phyloP scores from a whole-genome alignment of 805 yeast genomes.

The Teunomyces tritomae region DNA sequence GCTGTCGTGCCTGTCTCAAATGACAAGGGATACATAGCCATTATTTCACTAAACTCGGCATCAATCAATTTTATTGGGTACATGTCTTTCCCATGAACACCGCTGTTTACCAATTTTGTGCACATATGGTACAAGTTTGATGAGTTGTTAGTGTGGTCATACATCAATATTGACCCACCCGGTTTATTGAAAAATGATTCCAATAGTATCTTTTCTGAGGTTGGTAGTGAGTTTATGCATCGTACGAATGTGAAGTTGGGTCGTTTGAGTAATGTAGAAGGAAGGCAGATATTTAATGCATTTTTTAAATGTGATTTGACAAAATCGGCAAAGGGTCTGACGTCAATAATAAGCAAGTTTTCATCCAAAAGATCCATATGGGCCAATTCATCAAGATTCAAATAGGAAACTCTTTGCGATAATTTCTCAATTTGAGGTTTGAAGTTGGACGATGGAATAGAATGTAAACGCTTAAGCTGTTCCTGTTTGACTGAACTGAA shows the following conservation, averaged over 20 bases:
- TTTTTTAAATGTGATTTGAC: slow-evolving; percentile 53
- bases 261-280: slow-evolving; percentile 83
- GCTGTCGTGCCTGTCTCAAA: slow-evolving; percentile 18
- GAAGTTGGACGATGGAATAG: slow-evolving; percentile 19
- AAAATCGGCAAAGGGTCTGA: slow-evolving; percentile 77
- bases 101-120: slow-evolving; percentile 43
- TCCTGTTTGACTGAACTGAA: slow-evolving; percentile 19
- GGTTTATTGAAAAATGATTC: slow-evolving; percentile 27
- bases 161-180: slow-evolving; percentile 26
- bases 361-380: slow-evolving; percentile 5
- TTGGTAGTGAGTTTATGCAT: slow-evolving; percentile 60
- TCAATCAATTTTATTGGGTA: slow-evolving; percentile 43
- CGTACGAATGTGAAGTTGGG: slow-evolving; percentile 63
- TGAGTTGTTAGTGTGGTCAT: slow-evolving; percentile 45
- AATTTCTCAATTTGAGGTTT: slow-evolving; percentile 20
- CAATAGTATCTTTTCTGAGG: slow-evolving; percentile 46
- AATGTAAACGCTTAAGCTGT: slow-evolving; percentile 21
- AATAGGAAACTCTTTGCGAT: slow-evolving; percentile 18
- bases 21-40: slow-evolving; percentile 15
- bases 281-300: slow-evolving; percentile 78
- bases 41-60: slow-evolving; percentile 41
- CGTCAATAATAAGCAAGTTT: slow-evolving; percentile 57
- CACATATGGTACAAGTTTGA: slow-evolving; percentile 46
- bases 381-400: slow-evolving; percentile 12
- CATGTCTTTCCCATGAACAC: slow-evolving; percentile 10